Conservation (phyloP, 2,329 filamentous ascomycete genomes). For the Helicocarpus griseus region DNA sequence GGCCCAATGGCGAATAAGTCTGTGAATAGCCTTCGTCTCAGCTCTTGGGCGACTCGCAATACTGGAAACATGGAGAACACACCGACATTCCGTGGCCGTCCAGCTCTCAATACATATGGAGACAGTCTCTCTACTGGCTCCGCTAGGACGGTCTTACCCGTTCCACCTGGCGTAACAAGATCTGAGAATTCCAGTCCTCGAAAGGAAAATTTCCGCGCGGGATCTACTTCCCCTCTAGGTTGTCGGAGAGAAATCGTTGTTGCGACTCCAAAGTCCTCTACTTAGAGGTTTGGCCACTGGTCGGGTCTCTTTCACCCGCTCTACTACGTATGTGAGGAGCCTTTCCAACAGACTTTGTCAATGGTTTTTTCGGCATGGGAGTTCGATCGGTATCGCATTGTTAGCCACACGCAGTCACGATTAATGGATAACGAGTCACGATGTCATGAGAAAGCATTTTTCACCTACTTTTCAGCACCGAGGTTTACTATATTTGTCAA, state of each 20-base stretch:
- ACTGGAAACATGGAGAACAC: constrained; percentile 31
- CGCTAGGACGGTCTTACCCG: constrained; percentile 27
- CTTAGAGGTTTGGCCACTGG: constrained; percentile 10
- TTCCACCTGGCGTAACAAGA: constrained; percentile 21
- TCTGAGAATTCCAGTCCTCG: constrained; percentile 32
- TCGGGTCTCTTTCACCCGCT: neutral
- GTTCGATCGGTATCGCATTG: neutral
- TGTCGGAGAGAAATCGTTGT: constrained; percentile 30
- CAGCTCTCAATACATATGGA: constrained; percentile 18
- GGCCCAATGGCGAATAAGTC: constrained; percentile 31
- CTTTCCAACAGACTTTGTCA: neutral
- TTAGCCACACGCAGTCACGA: neutral
- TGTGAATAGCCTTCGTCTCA: constrained; percentile 24
- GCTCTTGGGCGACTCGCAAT: constrained; percentile 29
- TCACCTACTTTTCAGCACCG: neutral
- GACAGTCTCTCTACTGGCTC: constrained; percentile 26
- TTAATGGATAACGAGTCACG: constrained; percentile 3
- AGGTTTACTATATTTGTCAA: neutral
- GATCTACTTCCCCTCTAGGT: constrained; percentile 28
- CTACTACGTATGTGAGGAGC: neutral
- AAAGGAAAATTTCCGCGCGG: constrained; percentile 29
- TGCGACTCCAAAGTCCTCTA: constrained; percentile 26
- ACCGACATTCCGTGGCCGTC: constrained; percentile 24
- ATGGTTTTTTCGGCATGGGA: neutral
- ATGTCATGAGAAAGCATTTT: neutral